phyloP scores from a whole-genome alignment of 768 basidiomycete species.

The Amanita molliuscula region DNA sequence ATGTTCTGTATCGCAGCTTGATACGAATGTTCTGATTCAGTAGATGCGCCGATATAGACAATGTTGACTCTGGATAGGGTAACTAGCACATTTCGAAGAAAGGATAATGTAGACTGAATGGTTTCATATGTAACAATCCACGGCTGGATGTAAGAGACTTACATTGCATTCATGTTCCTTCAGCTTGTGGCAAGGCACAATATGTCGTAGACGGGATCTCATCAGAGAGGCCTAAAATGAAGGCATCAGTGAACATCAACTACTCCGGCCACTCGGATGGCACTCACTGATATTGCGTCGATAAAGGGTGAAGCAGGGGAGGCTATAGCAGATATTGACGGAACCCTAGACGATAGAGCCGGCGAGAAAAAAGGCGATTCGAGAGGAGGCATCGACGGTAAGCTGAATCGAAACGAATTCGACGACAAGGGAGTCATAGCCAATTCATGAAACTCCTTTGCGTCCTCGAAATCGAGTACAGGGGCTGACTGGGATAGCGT shows the following conservation, averaged over 20 bases:
- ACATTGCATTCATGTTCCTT: conserved; percentile 30
- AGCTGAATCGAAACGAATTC: conserved; percentile 9
- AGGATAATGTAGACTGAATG: conserved; percentile 33
- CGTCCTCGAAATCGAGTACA: conserved; percentile 7
- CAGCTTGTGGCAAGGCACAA: conserved; percentile 28
- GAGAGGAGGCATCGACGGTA: conserved; percentile 11
- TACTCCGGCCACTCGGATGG: not conserved
- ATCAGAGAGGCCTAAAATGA: conserved; percentile 34
- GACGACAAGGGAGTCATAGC: not conserved
- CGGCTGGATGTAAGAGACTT: conserved; percentile 8
- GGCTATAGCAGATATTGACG: conserved; percentile 10
- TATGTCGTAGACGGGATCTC: conserved; percentile 26
- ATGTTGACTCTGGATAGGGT: conserved; percentile 18
- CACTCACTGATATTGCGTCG: conserved; percentile 32
- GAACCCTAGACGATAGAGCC: conserved; percentile 16
- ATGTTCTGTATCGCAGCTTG: conserved; percentile 31
- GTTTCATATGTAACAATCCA: not conserved
- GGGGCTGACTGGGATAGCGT: conserved; percentile 7
- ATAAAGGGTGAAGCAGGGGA: conserved; percentile 29
- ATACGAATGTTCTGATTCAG: conserved; percentile 28
- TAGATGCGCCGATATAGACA: conserved; percentile 35
- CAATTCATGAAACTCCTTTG: conserved; percentile 9
- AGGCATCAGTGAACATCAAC: conserved; percentile 1
- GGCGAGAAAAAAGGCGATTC: conserved; percentile 16
- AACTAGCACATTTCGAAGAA: conserved; percentile 32